Conservation (phyloP, 2,329 filamentous ascomycete genomes). For the Karstenula rhodostoma region DNA sequence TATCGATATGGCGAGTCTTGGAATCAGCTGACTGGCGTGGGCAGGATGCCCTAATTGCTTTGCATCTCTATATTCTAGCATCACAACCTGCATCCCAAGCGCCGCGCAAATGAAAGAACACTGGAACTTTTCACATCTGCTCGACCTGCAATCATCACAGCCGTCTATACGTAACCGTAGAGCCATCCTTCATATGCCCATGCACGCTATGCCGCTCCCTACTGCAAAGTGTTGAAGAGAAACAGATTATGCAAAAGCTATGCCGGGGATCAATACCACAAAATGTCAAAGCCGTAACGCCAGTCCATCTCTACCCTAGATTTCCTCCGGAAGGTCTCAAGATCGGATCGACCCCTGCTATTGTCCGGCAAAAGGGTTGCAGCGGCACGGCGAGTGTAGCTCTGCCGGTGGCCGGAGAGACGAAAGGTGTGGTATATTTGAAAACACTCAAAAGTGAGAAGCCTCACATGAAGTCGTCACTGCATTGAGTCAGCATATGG, state of each 20-base stretch:
- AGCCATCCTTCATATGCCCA: constrained; percentile 3
- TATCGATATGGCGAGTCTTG: too few species aligned
- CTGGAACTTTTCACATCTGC: neutral
- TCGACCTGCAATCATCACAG: constrained; percentile 5
- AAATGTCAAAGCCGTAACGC: constrained; percentile 16
- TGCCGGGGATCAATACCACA: constrained; percentile 3
- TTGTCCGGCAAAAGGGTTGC: constrained; percentile 6
- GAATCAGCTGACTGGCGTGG: too few species aligned
- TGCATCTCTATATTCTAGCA: too few species aligned
- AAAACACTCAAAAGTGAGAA: neutral
- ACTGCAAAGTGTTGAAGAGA: constrained; percentile 2
- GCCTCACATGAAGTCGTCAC: constrained; percentile 52
- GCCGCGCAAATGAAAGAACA: neutral
- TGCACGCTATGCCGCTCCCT: constrained; percentile 13
- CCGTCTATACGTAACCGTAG: constrained; percentile 8
- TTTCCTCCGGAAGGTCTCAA: neutral
- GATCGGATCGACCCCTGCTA: neutral
- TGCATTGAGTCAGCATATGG: constrained; percentile 31
- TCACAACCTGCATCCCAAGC: neutral
- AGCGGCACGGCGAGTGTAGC: constrained; percentile 20
- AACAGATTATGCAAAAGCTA: constrained; percentile 15
- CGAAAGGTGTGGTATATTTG: constrained; percentile 2
- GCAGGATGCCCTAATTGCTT: too few species aligned
- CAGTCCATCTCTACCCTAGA: constrained; percentile 10
- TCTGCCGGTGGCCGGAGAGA: constrained; percentile 19